Evolutionary conservation across 176 grass and related monocot genomes (phyloP).

Genomic region (Typha latifolia): DNA sequence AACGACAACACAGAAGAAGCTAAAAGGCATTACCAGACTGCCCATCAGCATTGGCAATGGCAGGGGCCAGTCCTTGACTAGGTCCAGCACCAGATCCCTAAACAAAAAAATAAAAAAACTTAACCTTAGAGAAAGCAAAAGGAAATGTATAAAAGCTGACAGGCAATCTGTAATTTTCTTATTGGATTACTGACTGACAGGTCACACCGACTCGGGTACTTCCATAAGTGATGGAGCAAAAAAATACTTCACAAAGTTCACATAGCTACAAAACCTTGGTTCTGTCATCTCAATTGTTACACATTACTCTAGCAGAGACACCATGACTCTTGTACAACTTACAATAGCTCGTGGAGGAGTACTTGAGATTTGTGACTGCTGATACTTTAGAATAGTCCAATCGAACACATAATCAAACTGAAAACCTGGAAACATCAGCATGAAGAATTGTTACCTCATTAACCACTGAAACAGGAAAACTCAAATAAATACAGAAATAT

Average conservation of each 20-base stretch:
- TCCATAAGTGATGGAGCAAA: no score
- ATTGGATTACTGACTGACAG: no score
- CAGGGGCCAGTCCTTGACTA: constrained; percentile 7
- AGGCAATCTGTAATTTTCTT: no score
- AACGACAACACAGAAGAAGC: not conserved
- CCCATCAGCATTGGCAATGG: constrained; percentile 3
- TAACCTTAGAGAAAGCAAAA: not conserved
- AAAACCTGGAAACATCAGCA: constrained; percentile 8
- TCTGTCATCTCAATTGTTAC: no score
- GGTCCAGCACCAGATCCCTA: constrained; percentile 14
- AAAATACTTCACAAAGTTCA: no score
- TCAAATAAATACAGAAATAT: no score
- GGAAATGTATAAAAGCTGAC: no score
- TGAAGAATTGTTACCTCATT: not conserved
- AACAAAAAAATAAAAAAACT: not conserved
- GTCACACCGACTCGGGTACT: no score
- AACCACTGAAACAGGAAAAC: no score
- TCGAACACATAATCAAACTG: constrained; percentile 26
- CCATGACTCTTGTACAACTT: not conserved
- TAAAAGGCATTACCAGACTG: constrained; percentile 6
- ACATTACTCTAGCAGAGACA: not conserved
- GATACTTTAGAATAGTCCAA: constrained; percentile 24
- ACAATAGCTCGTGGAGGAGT: constrained; percentile 10
- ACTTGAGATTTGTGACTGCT: constrained; percentile 14
- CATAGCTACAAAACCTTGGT: no score